Evolutionary conservation across 352 stramenopile genomes (phyloP).

Genomic region (Globisporangium iwayamae): DNA sequence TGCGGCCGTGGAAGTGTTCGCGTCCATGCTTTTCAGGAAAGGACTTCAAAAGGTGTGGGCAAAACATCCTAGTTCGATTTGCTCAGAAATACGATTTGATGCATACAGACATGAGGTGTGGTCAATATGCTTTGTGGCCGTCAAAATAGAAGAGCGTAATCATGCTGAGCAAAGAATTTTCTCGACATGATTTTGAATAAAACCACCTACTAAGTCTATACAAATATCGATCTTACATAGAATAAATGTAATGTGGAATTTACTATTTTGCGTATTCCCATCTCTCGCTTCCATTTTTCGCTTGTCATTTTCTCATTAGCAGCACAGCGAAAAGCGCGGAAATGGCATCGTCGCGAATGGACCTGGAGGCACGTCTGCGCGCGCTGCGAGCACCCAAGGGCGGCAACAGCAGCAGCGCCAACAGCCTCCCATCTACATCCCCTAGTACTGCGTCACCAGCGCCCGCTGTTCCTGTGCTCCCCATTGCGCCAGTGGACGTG

Average conservation of each 20-base stretch:
- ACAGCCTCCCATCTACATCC: not conserved
- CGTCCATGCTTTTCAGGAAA: constrained; percentile 3
- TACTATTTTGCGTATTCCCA: not conserved
- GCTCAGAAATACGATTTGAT: no score
- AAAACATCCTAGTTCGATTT: not conserved
- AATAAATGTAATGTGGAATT: not conserved
- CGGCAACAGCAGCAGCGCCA: constrained; percentile 7
- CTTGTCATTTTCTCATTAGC: not conserved
- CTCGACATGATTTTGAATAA: no score
- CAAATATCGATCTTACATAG: not conserved
- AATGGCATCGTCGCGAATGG: constrained; percentile 30
- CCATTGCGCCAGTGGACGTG: not conserved
- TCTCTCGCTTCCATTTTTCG: not conserved
- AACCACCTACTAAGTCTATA: no score
- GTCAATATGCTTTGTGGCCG: no score
- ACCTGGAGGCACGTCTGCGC: constrained; percentile 60
- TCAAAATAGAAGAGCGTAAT: no score
- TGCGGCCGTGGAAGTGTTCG: constrained; percentile 14
- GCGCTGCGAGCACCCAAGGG: constrained; percentile 42
- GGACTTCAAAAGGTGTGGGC: constrained; percentile 5
- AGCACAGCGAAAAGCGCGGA: no score
- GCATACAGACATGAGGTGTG: no score
- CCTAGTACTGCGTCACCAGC: not conserved
- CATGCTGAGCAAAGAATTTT: no score
- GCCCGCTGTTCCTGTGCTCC: not conserved